These are phyloP conservation scores for Dalbergia cultrata DNA, from an alignment of 306 rosid genomes.

Conservation along the genomic window DNA sequence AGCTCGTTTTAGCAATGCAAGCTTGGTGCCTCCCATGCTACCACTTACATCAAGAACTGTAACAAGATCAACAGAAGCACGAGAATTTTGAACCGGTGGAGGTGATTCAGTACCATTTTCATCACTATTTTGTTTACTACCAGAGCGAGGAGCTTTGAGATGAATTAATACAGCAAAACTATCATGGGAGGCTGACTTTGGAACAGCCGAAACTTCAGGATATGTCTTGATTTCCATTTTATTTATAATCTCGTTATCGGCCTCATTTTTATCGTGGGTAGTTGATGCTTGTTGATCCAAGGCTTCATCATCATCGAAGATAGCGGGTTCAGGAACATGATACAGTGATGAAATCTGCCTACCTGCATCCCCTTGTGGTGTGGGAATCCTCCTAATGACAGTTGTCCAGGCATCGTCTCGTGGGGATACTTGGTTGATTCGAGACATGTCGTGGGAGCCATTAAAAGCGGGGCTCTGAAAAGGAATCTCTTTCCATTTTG, in stretches of 20 bases:
- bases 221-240: constrained; percentile 73
- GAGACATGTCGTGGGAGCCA: constrained; percentile 53
- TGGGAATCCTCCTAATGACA: constrained; percentile 62
- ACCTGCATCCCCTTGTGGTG: constrained; percentile 56
- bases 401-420: constrained; percentile 72
- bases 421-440: constrained; percentile 54
- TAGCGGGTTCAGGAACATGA: constrained; percentile 69
- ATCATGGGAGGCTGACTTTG: constrained; percentile 69
- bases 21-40: constrained; percentile 98
- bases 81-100: constrained; percentile 54
- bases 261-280: constrained; percentile 49
- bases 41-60: constrained; percentile 97
- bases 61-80: constrained; percentile 90
- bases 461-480: constrained; percentile 69
- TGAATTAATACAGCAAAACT: constrained; percentile 77
- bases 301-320: constrained; percentile 84
- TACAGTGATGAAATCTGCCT: constrained; percentile 63
- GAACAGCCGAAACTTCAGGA: constrained; percentile 84
- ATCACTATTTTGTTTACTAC: constrained; percentile 43
- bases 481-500: constrained; percentile 97
- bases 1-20: constrained; percentile 91
- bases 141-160: constrained; percentile 82
- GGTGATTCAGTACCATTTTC: constrained; percentile 42
- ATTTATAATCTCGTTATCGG: constrained; percentile 46
- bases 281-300: constrained; percentile 65